Evolutionary conservation across 208 protist genomes (phyloP).

Genomic region (Pavlovales sp.): DNA sequence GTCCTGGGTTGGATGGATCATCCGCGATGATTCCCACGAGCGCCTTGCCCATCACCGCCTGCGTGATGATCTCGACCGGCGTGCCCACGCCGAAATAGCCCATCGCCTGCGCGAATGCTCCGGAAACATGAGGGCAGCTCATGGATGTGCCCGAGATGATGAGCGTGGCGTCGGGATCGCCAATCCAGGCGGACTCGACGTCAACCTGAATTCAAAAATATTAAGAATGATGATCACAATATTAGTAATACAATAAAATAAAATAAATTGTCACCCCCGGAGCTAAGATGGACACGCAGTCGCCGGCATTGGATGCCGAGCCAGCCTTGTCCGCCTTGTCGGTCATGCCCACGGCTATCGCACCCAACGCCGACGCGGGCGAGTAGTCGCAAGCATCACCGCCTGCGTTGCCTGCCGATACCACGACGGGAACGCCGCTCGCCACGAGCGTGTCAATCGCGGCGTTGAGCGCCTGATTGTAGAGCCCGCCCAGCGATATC

Average conservation of each 20-base stretch:
- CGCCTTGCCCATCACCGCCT: no score
- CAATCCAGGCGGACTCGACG: no score
- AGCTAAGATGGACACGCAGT: constrained; percentile 11
- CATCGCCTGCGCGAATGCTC: not conserved
- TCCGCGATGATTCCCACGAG: no score
- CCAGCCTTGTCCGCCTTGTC: not conserved
- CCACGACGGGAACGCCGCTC: not conserved
- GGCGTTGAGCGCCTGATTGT: not conserved
- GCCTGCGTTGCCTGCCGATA: not conserved
- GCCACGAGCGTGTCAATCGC: not conserved
- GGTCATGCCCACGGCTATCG: not conserved
- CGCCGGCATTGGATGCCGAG: not conserved
- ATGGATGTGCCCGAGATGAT: not conserved
- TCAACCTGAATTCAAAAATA: no score
- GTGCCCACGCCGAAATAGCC: no score
- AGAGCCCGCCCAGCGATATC: not conserved
- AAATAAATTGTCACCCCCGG: constrained; percentile 10
- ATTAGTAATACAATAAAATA: no score
- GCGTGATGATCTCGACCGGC: no score
- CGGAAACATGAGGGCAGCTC: not conserved
- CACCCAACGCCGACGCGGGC: no score
- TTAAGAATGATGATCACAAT: no score
- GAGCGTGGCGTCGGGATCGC: no score
- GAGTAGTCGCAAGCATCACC: not conserved
- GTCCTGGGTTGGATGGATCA: no score